phyloP scores from a whole-genome alignment of 78 protist species.

The Creolimax fragrantissima region DNA sequence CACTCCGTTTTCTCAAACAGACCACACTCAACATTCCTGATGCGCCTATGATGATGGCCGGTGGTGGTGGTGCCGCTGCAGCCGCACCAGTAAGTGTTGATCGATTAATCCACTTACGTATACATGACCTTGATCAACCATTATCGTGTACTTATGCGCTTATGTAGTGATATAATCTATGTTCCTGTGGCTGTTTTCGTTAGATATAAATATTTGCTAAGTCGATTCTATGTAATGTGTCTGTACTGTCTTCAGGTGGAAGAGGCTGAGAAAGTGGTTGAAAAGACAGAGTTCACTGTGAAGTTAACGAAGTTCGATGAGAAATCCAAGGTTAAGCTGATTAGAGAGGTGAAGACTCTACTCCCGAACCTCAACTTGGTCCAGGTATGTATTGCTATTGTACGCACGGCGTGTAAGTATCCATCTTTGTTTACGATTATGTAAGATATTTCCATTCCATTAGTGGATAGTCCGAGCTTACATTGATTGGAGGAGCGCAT shows the following conservation, averaged over 20 bases:
- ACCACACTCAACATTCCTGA: neutral
- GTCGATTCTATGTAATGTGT: neutral
- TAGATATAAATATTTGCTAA: neutral
- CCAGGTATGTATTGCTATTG: slow-evolving; percentile 10
- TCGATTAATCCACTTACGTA: neutral
- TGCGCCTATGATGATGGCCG: slow-evolving; percentile 14
- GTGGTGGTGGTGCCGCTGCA: neutral
- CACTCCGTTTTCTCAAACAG: neutral
- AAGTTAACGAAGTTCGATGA: slow-evolving; percentile 7
- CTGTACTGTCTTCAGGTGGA: neutral
- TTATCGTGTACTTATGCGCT: neutral
- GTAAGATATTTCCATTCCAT: neutral
- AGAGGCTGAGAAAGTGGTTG: neutral
- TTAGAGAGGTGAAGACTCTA: slow-evolving; percentile 15
- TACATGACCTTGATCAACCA: neutral
- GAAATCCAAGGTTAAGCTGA: slow-evolving; percentile 6
- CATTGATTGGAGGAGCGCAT: neutral
- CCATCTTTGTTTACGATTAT: neutral
- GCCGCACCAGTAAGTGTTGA: neutral
- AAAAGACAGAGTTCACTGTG: slow-evolving; percentile 21
- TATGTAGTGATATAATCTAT: neutral
- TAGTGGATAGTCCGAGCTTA: neutral
- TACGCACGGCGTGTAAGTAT: too few relatives aligned
- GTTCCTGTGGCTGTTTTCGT: neutral
- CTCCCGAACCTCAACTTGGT: slow-evolving; percentile 11